Evolutionary conservation across 2,329 filamentous ascomycete species (phyloP), one percentile per base, ranked within the genome.

Genomic region (Ophiostoma ips): DNA sequence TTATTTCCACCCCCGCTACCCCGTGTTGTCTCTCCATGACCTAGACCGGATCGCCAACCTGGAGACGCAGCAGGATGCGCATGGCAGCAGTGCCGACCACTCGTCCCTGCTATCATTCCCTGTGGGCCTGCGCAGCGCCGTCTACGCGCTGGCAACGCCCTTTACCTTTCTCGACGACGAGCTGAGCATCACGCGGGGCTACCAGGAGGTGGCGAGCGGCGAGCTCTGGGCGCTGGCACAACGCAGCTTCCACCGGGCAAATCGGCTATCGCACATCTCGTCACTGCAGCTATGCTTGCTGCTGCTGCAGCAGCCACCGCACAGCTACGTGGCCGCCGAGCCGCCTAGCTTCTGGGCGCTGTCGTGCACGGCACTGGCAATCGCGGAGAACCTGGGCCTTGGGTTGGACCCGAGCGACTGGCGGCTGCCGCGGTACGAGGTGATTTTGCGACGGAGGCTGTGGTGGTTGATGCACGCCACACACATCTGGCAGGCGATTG

Each of bases 101-200:
- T n/a, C 28, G 15, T 48, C 28, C 15, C 24, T 35, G 30, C 35
- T 53, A n/a, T 38, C 52, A 3, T 34, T 48, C 2, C 54, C 57
- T 2, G 55, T 59, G 1, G 58, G 57, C 38, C 45, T 60, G 1
- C 53, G 50, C 10, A 57, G 56, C 36, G 58, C 58, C 5, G 51
- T 59, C 6, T 60, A 58, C 18, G 58, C 57, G 13, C 46, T 61
- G 35, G 58, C 59, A 1, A 52, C 56, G 28, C 59, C 58, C 1
- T 60, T 59, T 43, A 58, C 54, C 13, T 60, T 59, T 28, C 49
- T 59, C 1, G 59, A 59, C 48, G 59, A 60, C 44, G 56, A 59
- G 49, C 48, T 59, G 2, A 59, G 57, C 46, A 50, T 59, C 11
- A 52, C 53, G 11, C 58, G 58, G 21, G 59, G 57, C 28, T 60